These are phyloP conservation scores for Fusarium zealandicum DNA, from an alignment of 2,329 filamentous ascomycete species.

Conservation along the genomic window DNA sequence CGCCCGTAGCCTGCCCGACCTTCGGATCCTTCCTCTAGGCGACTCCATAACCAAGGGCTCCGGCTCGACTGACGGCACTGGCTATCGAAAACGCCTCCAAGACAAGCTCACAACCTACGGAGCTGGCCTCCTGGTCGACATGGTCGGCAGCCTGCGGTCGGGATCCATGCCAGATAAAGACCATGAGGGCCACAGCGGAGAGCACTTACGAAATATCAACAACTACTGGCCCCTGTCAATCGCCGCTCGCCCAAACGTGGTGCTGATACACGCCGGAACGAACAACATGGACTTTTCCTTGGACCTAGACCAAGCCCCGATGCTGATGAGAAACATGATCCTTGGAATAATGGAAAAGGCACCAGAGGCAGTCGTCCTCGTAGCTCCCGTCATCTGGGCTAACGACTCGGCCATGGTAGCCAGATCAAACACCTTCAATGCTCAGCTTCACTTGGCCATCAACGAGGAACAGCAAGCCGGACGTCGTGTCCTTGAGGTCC, in stretches of 20 bases:
- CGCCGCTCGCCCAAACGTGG: constrained; percentile 28
- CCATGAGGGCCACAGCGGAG: too few relatives aligned
- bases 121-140: too few relatives aligned
- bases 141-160: too few relatives aligned
- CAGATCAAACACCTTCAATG: constrained; percentile 44
- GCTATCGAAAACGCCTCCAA: too few relatives aligned
- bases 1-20: too few relatives aligned
- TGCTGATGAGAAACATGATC: constrained; percentile 27
- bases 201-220: too few relatives aligned
- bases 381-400: constrained; percentile 32
- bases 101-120: too few relatives aligned
- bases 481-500: constrained; percentile 22
- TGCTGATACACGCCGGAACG: constrained; percentile 37
- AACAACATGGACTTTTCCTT: constrained; percentile 33
- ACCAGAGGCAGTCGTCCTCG: constrained; percentile 24
- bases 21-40: too few relatives aligned
- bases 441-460: constrained; percentile 41
- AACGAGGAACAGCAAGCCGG: constrained; percentile 11
- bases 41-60: too few relatives aligned
- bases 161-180: too few relatives aligned
- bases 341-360: constrained; percentile 20
- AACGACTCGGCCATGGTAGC: constrained; percentile 34
- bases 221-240: too few relatives aligned
- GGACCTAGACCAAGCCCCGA: constrained; percentile 18
- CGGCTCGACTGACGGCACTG: too few relatives aligned